Evolutionary conservation across 2,329 filamentous ascomycete species (phyloP), one percentile per base, ranked within the genome.

Genomic region (Rhynchosporium secalis): DNA sequence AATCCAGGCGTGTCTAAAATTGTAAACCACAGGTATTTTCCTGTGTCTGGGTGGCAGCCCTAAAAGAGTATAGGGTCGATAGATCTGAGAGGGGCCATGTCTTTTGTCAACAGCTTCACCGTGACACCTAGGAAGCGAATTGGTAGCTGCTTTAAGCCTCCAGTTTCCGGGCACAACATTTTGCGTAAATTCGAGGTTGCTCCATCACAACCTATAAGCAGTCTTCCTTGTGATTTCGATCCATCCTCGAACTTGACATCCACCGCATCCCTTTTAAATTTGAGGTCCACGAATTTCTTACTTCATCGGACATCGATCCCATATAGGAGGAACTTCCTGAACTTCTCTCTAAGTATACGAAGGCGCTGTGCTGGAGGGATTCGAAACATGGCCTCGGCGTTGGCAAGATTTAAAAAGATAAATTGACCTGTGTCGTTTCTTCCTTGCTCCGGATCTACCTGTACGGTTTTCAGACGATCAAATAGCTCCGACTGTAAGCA

Each of bases 61-160:
- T 85, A 82, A 26, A 85, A 76, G 56, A 85, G 82, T 47, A 79
- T 82, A 0, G 83, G 79, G 58, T 86, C 83, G 0, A 84, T 76
- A 1, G 73, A 73, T 5, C 75, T 74, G 2, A 83, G 74, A 0
- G 77, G 76, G 1, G 72, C 70, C 20, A 81, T 75, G 45, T 81
- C 72, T 15, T 77, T 73, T 0, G 75, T 71, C 0, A 77, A 74
- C 40, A 81, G 76, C 0, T 76, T 66, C 6, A 79, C 68, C 47
- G 77, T 80, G 9, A 78, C 74, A 2, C 83, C 82, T 1, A 84
- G 72, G 51, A 83, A 70, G 38, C 79, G 74, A 3, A 84, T 75
- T 1, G 82, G 82, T 8, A 86, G 72, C 4, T 76, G 70, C 29
- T 63, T 36, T 28, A 68, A 69, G 40, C 75, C 78, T 29, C 74